Evolutionary conservation across 495 filamentous ascomycete genomes (phyloP).

Genomic region (Cairneyella variabilis): DNA sequence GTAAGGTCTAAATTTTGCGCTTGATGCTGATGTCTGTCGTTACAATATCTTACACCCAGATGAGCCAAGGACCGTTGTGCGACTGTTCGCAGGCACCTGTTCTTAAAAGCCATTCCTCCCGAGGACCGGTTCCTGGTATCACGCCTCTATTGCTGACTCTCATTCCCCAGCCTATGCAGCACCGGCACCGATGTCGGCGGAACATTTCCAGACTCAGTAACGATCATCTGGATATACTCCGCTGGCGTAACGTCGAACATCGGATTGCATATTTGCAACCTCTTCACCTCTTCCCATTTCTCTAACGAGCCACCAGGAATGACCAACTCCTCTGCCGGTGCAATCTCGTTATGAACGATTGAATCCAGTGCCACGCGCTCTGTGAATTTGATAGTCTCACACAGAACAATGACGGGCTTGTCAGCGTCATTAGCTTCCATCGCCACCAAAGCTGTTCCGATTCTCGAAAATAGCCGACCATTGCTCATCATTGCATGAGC

Average conservation of each 20-base stretch:
- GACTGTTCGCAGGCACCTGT: no score
- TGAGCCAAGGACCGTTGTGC: no score
- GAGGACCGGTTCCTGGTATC: no score
- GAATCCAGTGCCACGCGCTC: slow-evolving; percentile 86
- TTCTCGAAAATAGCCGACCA: slow-evolving; percentile 78
- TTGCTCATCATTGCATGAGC: slow-evolving; percentile 90
- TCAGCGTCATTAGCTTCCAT: slow-evolving; percentile 72
- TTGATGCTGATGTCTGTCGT: not conserved
- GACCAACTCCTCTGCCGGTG: slow-evolving; percentile 59
- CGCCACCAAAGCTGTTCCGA: slow-evolving; percentile 86
- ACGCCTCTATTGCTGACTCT: slow-evolving; percentile 30
- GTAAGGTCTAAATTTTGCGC: not conserved
- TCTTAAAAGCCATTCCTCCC: no score
- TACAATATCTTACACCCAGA: slow-evolving; percentile 17
- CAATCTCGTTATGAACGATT: slow-evolving; percentile 91
- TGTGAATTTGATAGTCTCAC: slow-evolving; percentile 94
- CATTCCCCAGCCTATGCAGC: slow-evolving; percentile 43
- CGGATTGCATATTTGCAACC: slow-evolving; percentile 72
- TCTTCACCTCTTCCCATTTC: slow-evolving; percentile 58
- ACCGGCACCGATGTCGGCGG: slow-evolving; percentile 79
- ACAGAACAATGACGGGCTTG: slow-evolving; percentile 83
- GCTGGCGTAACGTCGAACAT: slow-evolving; percentile 95
- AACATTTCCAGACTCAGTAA: slow-evolving; percentile 86
- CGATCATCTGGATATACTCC: slow-evolving; percentile 79
- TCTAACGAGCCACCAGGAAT: slow-evolving; percentile 32